A percentile compares a stretch with the other conserved stretches of the same genome.
Conservation (phyloP, 495 filamentous ascomycete genomes). For the Copromyces sp. region DNA sequence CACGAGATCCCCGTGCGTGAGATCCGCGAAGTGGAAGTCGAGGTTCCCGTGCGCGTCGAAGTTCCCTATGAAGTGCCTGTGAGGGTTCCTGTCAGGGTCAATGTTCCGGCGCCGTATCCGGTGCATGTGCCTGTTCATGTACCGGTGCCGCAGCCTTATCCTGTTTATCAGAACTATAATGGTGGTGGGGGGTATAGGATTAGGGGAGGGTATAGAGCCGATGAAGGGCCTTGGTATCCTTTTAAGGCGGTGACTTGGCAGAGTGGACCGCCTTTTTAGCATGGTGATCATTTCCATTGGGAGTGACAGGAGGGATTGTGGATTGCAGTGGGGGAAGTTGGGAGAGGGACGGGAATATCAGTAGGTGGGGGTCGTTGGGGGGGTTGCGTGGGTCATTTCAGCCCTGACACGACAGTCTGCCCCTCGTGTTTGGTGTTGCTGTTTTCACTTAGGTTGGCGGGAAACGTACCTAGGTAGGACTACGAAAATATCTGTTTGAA, state of each 20-base stretch:
- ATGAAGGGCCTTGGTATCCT: not conserved
- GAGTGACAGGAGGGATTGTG: not conserved
- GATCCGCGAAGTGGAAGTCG: not conserved
- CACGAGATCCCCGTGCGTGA: not conserved
- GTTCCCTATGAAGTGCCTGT: not conserved
- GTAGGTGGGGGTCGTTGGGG: not conserved
- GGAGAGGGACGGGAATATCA: not conserved
- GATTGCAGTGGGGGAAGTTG: not conserved
- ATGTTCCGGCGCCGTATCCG: not conserved
- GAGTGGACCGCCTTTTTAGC: not conserved
- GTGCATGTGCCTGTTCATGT: not conserved
- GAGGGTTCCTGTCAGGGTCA: not conserved
- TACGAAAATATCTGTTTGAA: not conserved
- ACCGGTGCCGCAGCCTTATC: not conserved
- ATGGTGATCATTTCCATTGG: too few relatives aligned
- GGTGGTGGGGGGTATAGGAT: not conserved
- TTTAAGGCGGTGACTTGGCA: not conserved
- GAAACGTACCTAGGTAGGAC: not conserved
- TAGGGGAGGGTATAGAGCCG: not conserved
- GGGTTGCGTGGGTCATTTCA: not conserved
- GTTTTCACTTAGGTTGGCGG: not conserved
- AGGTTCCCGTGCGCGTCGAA: not conserved
- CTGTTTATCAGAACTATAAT: not conserved
- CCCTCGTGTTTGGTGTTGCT: not conserved
- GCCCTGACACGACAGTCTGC: not conserved